These are phyloP conservation scores for Penicillium sp. DNA, from an alignment of 2,329 filamentous ascomycete genomes.

Conservation along the genomic window DNA sequence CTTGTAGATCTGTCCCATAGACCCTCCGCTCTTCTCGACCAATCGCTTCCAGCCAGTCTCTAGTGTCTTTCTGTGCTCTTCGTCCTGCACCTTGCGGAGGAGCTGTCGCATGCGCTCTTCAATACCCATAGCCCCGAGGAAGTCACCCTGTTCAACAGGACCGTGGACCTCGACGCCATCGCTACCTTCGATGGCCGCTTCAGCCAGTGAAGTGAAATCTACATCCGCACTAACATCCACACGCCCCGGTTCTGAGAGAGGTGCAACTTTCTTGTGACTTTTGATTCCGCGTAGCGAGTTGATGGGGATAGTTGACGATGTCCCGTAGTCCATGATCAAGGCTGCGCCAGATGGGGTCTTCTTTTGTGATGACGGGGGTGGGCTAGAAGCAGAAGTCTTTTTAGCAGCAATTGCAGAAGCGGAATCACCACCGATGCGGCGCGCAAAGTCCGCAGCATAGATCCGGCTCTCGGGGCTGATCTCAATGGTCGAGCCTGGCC, in stretches of 20 bases:
- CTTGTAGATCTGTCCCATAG: slow-evolving; percentile 96
- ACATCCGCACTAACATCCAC: slow-evolving; percentile 92
- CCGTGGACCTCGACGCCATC: slow-evolving; percentile 87
- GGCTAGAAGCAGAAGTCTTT: slow-evolving; percentile 14
- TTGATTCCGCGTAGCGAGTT: slow-evolving; percentile 91
- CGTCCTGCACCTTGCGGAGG: slow-evolving; percentile 49
- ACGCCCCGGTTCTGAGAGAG: slow-evolving; percentile 74
- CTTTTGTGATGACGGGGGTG: slow-evolving; percentile 51
- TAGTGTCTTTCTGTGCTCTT: slow-evolving; percentile 59
- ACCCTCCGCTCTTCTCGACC: slow-evolving; percentile 75
- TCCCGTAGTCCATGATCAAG: slow-evolving; percentile 94
- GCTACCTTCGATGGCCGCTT: slow-evolving; percentile 72
- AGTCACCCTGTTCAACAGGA: slow-evolving; percentile 79
- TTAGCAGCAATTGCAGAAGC: slow-evolving; percentile 33
- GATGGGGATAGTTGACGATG: slow-evolving; percentile 71
- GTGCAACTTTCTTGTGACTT: slow-evolving; percentile 70
- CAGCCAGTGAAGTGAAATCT: slow-evolving; percentile 83
- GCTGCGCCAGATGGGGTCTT: slow-evolving; percentile 72
- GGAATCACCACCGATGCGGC: slow-evolving; percentile 70
- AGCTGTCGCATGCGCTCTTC: slow-evolving; percentile 70
- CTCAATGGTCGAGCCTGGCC: slow-evolving; percentile 72
- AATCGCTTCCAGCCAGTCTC: slow-evolving; percentile 75
- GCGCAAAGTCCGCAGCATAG: slow-evolving; percentile 77
- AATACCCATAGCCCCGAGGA: slow-evolving; percentile 79
- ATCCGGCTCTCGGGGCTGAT: slow-evolving; percentile 83